These are phyloP conservation scores for Podospora sp. DNA, from an alignment of 495 filamentous ascomycete species.

Conservation along the genomic window DNA sequence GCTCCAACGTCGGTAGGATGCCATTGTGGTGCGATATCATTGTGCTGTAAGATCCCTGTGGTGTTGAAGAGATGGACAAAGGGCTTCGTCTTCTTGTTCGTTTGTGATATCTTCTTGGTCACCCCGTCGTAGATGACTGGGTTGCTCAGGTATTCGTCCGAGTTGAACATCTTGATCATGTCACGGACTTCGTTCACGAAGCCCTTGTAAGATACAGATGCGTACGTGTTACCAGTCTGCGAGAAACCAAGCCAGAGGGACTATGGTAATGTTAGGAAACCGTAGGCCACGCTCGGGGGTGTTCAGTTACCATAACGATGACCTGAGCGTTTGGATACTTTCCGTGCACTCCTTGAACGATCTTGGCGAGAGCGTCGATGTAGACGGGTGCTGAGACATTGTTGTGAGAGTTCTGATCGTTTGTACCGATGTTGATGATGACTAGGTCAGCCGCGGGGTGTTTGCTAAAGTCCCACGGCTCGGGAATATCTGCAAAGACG, in stretches of 20 bases:
- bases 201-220: constrained; percentile 50
- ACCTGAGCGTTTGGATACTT: constrained; percentile 65
- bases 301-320: constrained; percentile 57
- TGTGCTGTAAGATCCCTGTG: constrained; percentile 67
- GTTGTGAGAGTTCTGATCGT: constrained; percentile 64
- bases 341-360: constrained; percentile 62
- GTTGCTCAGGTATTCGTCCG: constrained; percentile 46
- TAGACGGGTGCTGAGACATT: constrained; percentile 58
- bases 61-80: constrained; percentile 74
- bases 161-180: constrained; percentile 61
- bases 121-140: constrained; percentile 48
- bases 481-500: constrained; percentile 46
- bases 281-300: neutral
- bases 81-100: constrained; percentile 39
- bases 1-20: constrained; percentile 71
- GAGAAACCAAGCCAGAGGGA: constrained; percentile 66
- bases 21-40: constrained; percentile 64
- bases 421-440: constrained; percentile 69
- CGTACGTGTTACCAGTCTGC: constrained; percentile 56
- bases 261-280: constrained; percentile 31
- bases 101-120: constrained; percentile 43
- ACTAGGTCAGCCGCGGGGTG: constrained; percentile 66
- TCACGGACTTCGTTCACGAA: constrained; percentile 54
- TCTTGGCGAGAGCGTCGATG: constrained; percentile 58
- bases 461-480: constrained; percentile 62